Conservation (phyloP, 768 basidiomycete genomes). For the Leucocoprinus sp. region DNA sequence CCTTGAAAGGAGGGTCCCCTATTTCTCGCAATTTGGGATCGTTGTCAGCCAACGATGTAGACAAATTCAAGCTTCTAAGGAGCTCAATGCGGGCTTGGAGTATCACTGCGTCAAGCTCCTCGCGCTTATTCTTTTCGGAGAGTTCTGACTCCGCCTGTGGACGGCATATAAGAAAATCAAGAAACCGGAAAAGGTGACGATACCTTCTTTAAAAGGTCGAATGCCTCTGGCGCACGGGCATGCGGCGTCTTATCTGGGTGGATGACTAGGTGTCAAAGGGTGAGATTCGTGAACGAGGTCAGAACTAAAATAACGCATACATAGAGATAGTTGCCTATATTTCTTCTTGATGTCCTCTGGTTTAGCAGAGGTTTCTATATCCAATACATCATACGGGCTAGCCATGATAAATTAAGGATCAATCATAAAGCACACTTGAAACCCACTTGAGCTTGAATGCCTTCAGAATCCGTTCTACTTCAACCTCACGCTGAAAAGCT, state of each 20-base stretch:
- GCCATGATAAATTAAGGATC: background rate
- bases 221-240: slow-evolving; percentile 82
- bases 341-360: slow-evolving; percentile 85
- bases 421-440: background rate
- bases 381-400: slow-evolving; percentile 92
- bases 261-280: slow-evolving; percentile 53
- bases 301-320: slow-evolving; percentile 35
- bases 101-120: slow-evolving; percentile 74
- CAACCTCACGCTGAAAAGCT: slow-evolving; percentile 79
- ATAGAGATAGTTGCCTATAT: slow-evolving; percentile 77
- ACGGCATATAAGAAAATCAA: background rate
- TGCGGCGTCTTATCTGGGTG: slow-evolving; percentile 98
- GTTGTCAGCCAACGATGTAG: slow-evolving; percentile 47
- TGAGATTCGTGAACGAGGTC: slow-evolving; percentile 2
- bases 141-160: slow-evolving; percentile 78
- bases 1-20: slow-evolving; percentile 52
- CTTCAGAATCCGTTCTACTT: slow-evolving; percentile 86
- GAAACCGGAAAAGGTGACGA: background rate
- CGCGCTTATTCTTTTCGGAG: slow-evolving; percentile 68
- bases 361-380: slow-evolving; percentile 62
- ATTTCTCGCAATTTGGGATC: slow-evolving; percentile 51
- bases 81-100: slow-evolving; percentile 63
- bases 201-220: slow-evolving; percentile 91
- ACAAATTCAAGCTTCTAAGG: slow-evolving; percentile 56
- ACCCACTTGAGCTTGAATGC: slow-evolving; percentile 95